Evolutionary conservation across 1,284 basidiomycete genomes (phyloP).

Genomic region (Heterobasidion annosum): DNA sequence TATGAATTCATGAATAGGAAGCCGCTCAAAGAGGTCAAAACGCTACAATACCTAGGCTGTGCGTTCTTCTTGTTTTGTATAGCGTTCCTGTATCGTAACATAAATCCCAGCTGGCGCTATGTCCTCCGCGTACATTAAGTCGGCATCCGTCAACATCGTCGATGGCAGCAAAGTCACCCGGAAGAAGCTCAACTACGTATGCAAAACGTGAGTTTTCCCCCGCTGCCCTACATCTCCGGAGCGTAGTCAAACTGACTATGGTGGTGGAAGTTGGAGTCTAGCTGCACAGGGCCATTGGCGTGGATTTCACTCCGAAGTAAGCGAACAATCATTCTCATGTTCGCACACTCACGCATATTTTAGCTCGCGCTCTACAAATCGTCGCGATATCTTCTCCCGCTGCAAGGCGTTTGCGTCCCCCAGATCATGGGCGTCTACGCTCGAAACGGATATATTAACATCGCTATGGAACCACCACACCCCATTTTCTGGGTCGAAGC

Average conservation of each 20-base stretch:
- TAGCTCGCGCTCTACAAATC: constrained; percentile 34
- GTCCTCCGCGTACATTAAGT: constrained; percentile 31
- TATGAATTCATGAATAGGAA: constrained; percentile 7
- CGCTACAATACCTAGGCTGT: constrained; percentile 8
- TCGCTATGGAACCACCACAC: constrained; percentile 47
- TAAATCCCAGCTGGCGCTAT: constrained; percentile 25
- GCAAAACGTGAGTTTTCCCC: constrained; percentile 30
- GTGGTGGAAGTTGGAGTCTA: constrained; percentile 25
- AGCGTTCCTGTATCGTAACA: not conserved
- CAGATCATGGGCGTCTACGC: constrained; percentile 41
- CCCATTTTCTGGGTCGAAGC: constrained; percentile 49
- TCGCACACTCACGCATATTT: not conserved
- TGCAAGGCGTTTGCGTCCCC: constrained; percentile 48
- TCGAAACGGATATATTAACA: constrained; percentile 26
- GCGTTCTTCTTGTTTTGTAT: not conserved
- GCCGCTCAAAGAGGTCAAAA: constrained; percentile 4
- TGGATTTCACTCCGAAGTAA: constrained; percentile 35
- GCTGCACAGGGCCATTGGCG: constrained; percentile 24
- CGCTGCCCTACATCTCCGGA: not conserved
- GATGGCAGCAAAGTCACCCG: constrained; percentile 15
- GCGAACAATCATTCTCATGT: not conserved
- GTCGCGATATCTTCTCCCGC: constrained; percentile 32
- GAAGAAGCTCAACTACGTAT: constrained; percentile 29
- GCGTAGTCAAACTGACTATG: no score
- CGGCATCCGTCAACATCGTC: constrained; percentile 18